These are phyloP conservation scores for Neostapfia colusana DNA, from an alignment of 176 grass and related monocot genomes.

Conservation along the genomic window DNA sequence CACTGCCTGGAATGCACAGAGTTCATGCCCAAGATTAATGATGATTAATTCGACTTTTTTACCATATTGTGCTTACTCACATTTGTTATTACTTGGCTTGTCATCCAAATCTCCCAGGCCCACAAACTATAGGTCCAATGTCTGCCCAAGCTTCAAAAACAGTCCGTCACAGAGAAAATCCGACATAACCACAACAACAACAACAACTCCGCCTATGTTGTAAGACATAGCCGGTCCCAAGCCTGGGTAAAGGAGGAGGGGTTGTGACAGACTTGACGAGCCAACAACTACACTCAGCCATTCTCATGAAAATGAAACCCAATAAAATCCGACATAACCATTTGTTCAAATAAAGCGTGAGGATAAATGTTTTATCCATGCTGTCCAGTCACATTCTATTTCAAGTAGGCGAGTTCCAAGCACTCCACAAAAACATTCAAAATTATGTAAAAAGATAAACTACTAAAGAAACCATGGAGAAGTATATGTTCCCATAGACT, in stretches of 20 bases:
- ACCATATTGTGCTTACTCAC: background rate
- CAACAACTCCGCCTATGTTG: no score
- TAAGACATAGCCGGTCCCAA: no score
- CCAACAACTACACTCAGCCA: no score
- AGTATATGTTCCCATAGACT: background rate
- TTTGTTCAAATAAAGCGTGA: background rate
- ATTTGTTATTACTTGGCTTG: background rate
- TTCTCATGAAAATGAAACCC: no score
- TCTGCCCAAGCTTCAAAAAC: background rate
- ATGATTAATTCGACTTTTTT: background rate
- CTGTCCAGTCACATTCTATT: background rate
- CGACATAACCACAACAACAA: no score
- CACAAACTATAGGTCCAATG: background rate
- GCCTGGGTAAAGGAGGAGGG: no score
- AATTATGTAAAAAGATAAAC: background rate
- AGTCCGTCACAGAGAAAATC: background rate
- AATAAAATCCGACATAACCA: background rate
- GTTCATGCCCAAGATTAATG: background rate
- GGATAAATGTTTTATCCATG: background rate
- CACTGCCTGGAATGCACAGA: background rate
- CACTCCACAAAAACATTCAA: constrained; percentile 1
- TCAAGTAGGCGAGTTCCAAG: background rate
- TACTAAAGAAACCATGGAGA: constrained; percentile 13
- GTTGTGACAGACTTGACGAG: no score
- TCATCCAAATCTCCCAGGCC: background rate